Base-by-base conservation (phyloP, 345 rosid genomes). In the Euphorbia tirucalli region DNA sequence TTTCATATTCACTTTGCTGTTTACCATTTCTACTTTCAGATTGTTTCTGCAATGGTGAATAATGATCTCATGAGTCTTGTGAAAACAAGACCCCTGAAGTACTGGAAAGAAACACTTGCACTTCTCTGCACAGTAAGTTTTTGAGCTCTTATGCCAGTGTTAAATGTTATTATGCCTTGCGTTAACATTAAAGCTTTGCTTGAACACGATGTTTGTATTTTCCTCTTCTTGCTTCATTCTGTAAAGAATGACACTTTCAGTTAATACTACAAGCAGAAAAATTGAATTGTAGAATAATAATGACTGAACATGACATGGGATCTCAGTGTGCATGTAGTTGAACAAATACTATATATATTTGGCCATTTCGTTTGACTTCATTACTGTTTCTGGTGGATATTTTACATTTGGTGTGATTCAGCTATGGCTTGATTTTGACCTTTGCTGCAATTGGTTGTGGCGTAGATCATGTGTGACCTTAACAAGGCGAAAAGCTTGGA, bases 31-130 rank as follows among this genome's bases (percentile, higher is more conserved):
- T 46, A 7, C 22, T 76, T 76, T 80, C 82, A 96, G 99, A 86
- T 91, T 82, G 96, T 96, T 74, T 82, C 93, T 79, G 98, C 98
- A 22, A 88, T 93, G 99, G 97, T 91, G 82, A 87, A 85, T 86
- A 89, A 93, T 78, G 95, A 96, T 82, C 94, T 96, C 70, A 75
- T 74, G 82, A 88, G 82, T 86, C 90, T 89, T 66, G 87, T 96
- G 62, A 82, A 87, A 69, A 79, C 87, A 49, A 84, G 98, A 83
- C 89, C 98, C 54, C 88, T 77, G 68, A 91, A 87, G 74, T 89
- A 83, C 80, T 96, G 99, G 99, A 96, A 96, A 78, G 98, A 96
- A 74, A 93, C 99, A 11, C 96, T 96, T 65, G 97, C 96, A 31
- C 92, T 96, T 76, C 85, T 96, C 27, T 93, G 98, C 71, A 85